Evolutionary conservation across 305 asterid genomes (phyloP), one percentile per base, ranked within the genome.

Genomic region (Fraxinus xanthoxyloides): DNA sequence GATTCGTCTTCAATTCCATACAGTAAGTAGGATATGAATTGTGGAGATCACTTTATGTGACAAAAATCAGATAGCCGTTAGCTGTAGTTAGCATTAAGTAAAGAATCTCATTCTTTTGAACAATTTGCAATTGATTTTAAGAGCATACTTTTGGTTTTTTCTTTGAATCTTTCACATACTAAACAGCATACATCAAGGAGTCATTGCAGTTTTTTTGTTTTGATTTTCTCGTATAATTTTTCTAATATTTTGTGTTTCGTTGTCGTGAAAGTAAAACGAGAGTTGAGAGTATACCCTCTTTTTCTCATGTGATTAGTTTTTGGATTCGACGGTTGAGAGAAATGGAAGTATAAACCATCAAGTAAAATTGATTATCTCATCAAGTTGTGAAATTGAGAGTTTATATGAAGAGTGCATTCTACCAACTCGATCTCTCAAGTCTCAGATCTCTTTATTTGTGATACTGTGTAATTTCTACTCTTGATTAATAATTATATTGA

Each of bases 21-120:
- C 70, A 21, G 70, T 61, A 19, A 21, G 69, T 7, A 19, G 28
- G 10, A 17, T 51, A 51, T 54, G 9, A 83, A 86, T 85, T 89
- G 87, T 69, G 81, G 65, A 61, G 87, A 85, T 84, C 84, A 43
- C 56, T 30, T 51, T 28, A 46, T 13, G 32, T 43, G 32, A 40
- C 21, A 26, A 19, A 9, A 65, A 24, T 34, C n/a, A 9, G 74
- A 28, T 67, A 28, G 74, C 74, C 74, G 74, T 67, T 67, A 28
- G 21, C 35, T 24, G 35, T 26, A 9, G 74, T 26, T 65, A 24
- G 35, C 74, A 67, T n/a, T 4, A 26, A 24, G 35, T 23, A 23
- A 61, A 59, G 15, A 24, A 61, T 23, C 12, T 23, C 26, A 2
- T 59, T 59, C 28, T 59, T 59, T 23, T 51, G 61, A 15, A 4